phyloP scores from a whole-genome alignment of 1,284 basidiomycete genomes.

The Ustilago loliicola region DNA sequence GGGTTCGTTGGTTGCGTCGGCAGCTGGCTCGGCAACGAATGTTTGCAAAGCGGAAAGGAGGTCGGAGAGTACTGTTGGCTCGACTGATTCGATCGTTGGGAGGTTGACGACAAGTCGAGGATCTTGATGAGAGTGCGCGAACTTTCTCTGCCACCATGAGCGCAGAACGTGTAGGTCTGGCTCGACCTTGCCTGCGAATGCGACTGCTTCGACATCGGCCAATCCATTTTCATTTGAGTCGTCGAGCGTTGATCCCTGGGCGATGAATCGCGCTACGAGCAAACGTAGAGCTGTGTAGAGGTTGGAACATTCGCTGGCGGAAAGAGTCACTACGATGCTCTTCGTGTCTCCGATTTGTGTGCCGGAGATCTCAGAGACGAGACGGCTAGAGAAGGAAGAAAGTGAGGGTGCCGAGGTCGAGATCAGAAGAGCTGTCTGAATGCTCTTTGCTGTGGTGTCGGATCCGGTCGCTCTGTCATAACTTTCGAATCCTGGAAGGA shows the following conservation, averaged over 20 bases:
- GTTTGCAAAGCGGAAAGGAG: constrained; percentile 46
- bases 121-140: not conserved
- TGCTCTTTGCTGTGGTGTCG: constrained; percentile 25
- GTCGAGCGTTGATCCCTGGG: constrained; percentile 24
- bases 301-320: constrained; percentile 44
- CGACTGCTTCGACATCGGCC: constrained; percentile 28
- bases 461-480: not conserved
- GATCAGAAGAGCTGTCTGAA: constrained; percentile 49
- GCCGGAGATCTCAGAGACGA: constrained; percentile 40
- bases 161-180: constrained; percentile 38
- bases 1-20: not conserved
- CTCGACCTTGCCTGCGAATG: constrained; percentile 41
- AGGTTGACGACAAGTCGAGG: constrained; percentile 40
- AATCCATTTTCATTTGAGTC: not conserved
- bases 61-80: constrained; percentile 49
- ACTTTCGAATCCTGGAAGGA: constrained; percentile 43
- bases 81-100: constrained; percentile 44
- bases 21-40: constrained; percentile 31
- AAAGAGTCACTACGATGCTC: constrained; percentile 48
- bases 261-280: constrained; percentile 50
- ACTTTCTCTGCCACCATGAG: constrained; percentile 36
- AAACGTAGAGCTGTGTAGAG: constrained; percentile 45
- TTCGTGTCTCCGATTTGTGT: constrained; percentile 5
- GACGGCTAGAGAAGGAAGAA: constrained; percentile 41
- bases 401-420: constrained; percentile 44